phyloP scores from a whole-genome alignment of 2,329 filamentous ascomycete species.

The Leptographium wingfieldii region DNA sequence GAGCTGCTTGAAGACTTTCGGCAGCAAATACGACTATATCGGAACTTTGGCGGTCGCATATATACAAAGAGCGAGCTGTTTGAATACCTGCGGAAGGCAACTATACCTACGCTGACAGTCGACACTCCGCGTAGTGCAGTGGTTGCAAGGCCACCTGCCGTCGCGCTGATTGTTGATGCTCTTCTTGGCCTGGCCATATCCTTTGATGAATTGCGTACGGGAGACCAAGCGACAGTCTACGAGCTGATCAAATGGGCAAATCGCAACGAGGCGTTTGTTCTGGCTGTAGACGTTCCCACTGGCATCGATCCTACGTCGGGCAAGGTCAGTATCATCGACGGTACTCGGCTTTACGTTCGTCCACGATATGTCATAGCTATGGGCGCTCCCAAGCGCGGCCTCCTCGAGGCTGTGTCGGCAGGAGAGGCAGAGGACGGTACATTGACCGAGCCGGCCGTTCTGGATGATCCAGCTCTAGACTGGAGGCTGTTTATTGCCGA shows the following conservation, averaged over 20 bases:
- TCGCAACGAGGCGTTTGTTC: constrained; percentile 65
- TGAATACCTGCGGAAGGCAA: constrained; percentile 40
- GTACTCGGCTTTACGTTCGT: constrained; percentile 65
- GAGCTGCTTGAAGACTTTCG: constrained; percentile 70
- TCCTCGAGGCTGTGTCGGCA: constrained; percentile 62
- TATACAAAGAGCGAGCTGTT: constrained; percentile 48
- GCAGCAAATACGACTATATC: constrained; percentile 73
- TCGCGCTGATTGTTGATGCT: constrained; percentile 79
- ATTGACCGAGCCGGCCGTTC: constrained; percentile 14
- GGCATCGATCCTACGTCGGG: constrained; percentile 74
- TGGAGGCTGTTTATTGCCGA: constrained; percentile 82
- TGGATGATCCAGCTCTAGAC: constrained; percentile 31
- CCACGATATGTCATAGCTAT: constrained; percentile 75
- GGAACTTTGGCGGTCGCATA: constrained; percentile 68
- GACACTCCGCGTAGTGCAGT: constrained; percentile 22
- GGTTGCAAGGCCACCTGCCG: constrained; percentile 45
- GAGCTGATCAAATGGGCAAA: constrained; percentile 93
- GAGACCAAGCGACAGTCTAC: constrained; percentile 72
- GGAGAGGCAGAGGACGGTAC: constrained; percentile 33
- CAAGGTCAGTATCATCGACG: constrained; percentile 54
- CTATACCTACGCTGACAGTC: constrained; percentile 23
- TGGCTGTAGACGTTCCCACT: constrained; percentile 84
- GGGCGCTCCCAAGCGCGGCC: constrained; percentile 73
- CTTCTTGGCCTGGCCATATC: constrained; percentile 75
- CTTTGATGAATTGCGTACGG: constrained; percentile 76